A percentile compares a stretch with the other conserved stretches of the same genome.
Conservation (phyloP, 495 filamentous ascomycete genomes). For the Penicillium daleae region DNA sequence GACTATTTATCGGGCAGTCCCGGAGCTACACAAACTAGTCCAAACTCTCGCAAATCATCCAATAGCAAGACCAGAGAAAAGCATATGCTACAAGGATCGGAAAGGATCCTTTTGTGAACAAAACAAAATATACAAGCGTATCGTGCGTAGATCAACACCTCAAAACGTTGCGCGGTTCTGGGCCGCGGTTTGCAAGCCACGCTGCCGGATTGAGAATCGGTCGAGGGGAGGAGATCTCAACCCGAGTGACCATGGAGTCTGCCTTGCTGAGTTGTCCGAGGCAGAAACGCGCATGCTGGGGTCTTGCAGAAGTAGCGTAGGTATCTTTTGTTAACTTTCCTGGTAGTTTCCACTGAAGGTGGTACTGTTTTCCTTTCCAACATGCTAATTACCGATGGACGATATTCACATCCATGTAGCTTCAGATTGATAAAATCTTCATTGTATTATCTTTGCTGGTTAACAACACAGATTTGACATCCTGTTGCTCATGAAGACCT, state of each 20-base stretch:
- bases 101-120: not conserved
- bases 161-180: not conserved
- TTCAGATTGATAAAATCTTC: not conserved
- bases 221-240: not conserved
- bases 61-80: not conserved
- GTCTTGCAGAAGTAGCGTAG: not conserved
- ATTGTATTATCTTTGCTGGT: not conserved
- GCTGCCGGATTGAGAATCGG: not conserved
- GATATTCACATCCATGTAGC: not conserved
- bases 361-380: not conserved
- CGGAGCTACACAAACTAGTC: not conserved
- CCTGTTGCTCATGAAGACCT: conserved; percentile 26
- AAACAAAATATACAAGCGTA: not conserved
- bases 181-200: not conserved
- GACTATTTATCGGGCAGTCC: not conserved
- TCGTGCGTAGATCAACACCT: not conserved
- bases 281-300: conserved; percentile 2
- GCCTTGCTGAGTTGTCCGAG: conserved; percentile 1
- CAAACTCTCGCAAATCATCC: not conserved
- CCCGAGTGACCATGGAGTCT: not conserved
- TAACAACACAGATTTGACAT: conserved; percentile 17
- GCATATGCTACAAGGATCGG: not conserved
- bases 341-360: not conserved
- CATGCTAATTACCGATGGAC: not conserved
- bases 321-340: not conserved